A percentile compares a stretch with the other conserved stretches of the same genome.
Conservation (phyloP, 2,329 filamentous ascomycete species). For the Ophiostoma piceae region DNA sequence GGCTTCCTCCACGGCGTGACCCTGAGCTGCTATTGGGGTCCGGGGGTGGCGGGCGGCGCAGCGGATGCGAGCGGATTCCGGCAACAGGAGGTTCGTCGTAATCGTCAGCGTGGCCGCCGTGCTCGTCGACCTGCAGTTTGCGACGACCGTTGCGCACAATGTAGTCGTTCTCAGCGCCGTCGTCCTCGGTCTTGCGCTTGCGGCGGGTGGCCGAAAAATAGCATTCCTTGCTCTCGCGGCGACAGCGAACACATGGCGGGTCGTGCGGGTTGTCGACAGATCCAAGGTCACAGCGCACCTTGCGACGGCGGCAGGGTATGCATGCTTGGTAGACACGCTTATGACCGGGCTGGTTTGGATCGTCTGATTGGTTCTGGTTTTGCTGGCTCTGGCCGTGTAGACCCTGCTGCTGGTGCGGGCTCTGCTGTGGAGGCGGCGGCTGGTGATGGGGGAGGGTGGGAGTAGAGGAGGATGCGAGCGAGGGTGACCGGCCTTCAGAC, state of each 20-base stretch:
- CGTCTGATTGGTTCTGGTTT: background rate
- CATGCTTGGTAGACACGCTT: constrained; percentile 61
- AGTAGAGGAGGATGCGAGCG: constrained; percentile 23
- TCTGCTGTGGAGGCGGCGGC: constrained; percentile 25
- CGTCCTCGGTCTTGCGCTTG: constrained; percentile 74
- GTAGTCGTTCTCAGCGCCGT: constrained; percentile 49
- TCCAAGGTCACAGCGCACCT: constrained; percentile 58
- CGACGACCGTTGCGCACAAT: constrained; percentile 69
- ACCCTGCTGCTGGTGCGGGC: constrained; percentile 10
- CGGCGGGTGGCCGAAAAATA: constrained; percentile 92
- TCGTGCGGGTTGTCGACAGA: constrained; percentile 91
- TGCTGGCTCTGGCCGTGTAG: background rate
- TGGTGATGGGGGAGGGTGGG: constrained; percentile 19
- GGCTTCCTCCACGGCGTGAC: constrained; percentile 35
- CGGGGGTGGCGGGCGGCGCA: constrained; percentile 52
- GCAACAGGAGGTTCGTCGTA: constrained; percentile 45
- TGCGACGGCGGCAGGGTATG: constrained; percentile 57
- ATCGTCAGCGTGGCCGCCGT: constrained; percentile 37
- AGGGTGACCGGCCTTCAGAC: constrained; percentile 23
- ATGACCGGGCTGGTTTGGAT: constrained; percentile 32
- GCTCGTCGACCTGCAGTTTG: constrained; percentile 49
- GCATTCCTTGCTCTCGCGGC: constrained; percentile 92
- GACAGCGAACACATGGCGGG: constrained; percentile 88
- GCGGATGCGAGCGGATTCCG: constrained; percentile 59
- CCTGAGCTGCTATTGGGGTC: constrained; percentile 27